Base-by-base conservation (phyloP, 139 green algal species). In the Tetradesmus lagerheimii region DNA sequence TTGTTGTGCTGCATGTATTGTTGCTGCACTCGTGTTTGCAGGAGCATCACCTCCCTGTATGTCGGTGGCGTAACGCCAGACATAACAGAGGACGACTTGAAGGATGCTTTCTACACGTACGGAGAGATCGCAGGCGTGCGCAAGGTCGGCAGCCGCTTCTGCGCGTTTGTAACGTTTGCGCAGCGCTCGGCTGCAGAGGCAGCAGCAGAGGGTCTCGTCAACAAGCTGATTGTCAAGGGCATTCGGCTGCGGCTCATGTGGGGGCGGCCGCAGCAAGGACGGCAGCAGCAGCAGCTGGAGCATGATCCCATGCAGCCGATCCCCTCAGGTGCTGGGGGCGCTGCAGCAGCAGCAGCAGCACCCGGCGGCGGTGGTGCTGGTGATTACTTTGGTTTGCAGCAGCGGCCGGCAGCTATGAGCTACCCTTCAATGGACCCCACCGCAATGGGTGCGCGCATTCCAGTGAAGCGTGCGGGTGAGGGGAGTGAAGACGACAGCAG, bases 31-130 rank as follows among this genome's bases (percentile, higher is more conserved):
- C n/a, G n/a, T 3, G 31, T 12, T 16, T 75, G 34, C 80, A 94
- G 92, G n/a, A 95, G 87, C 75, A 97, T 99, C 91, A 98, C 91
- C 15, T 99, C 98, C 12, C 91, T 99, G 29, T 99, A 97, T 84
- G 90, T 99, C 34, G 98, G 98, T 18, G 95, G 96, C 20, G 29
- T 99, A 23, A 93, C 90, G 31, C 76, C 93, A 2, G 93, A 94
- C 29, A 94, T 98, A 18, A 95, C 62, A 15, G 97, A 99, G 92
- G 93, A 95, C 1, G 98, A 99, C 91, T 79, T 99, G 29, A 90
- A 94, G 50, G 96, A 96, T 87, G 80, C 91, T 11, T 99, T 99
- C 92, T 99, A 98, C 80, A 81, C 93, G 0, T 97, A 96, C 80
- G 98, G 98, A 1, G 97, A 99, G 92, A 89, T 99, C 27, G 85